These are phyloP conservation scores for Beauveria caledonica DNA, from an alignment of 2,329 filamentous ascomycete genomes.

Conservation along the genomic window DNA sequence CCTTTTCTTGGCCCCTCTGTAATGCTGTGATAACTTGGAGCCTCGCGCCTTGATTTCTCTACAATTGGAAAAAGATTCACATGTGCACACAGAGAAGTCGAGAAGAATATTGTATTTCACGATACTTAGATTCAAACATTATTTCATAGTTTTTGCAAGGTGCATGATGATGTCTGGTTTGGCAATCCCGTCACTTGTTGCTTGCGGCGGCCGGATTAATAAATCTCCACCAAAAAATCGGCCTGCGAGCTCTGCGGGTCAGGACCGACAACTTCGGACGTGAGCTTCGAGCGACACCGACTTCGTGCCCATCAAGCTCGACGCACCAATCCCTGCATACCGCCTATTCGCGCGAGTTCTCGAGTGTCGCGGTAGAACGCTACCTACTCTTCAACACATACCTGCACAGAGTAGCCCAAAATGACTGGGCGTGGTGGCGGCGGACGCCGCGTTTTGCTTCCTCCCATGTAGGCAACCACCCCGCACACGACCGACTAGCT, in stretches of 20 bases:
- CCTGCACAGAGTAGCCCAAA: conserved; percentile 13
- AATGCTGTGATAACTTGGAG: no score
- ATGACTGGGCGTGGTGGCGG: conserved; percentile 55
- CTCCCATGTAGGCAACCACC: conserved; percentile 39
- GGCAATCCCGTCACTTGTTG: background rate
- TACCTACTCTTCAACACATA: background rate
- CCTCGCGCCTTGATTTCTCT: no score
- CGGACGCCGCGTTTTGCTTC: conserved; percentile 51
- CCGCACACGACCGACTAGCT: background rate
- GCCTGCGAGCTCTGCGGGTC: background rate
- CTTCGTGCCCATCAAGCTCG: background rate
- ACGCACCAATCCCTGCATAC: conserved; percentile 1
- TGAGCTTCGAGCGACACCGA: background rate
- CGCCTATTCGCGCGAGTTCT: background rate
- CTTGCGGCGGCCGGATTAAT: conserved; percentile 9
- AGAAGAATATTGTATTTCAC: no score
- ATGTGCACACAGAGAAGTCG: no score
- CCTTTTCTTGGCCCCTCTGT: no score
- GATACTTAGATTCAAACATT: no score
- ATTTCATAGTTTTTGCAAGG: no score
- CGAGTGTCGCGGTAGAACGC: background rate
- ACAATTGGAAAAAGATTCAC: no score
- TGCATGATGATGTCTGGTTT: background rate
- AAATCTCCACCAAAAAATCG: conserved; percentile 13
- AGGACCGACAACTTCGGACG: background rate